phyloP scores from a whole-genome alignment of 495 filamentous ascomycete genomes.

The Trichoderma reesei region DNA sequence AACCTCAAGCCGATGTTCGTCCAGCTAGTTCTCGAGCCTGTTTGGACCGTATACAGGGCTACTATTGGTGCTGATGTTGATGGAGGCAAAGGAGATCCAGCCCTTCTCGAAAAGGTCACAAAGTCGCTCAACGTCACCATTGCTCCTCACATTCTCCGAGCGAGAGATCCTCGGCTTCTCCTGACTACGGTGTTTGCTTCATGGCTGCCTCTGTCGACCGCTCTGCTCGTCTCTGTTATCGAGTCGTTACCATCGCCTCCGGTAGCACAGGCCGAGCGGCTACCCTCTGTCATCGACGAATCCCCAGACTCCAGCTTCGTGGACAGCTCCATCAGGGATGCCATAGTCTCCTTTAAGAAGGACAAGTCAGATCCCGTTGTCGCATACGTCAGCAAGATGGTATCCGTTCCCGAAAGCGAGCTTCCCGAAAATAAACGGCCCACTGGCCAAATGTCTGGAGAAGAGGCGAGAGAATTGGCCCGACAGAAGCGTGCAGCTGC shows the following conservation, averaged over 20 bases:
- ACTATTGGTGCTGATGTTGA: constrained; percentile 72
- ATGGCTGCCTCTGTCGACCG: constrained; percentile 92
- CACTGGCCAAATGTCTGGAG: constrained; percentile 63
- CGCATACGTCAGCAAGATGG: constrained; percentile 97
- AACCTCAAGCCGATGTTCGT: constrained; percentile 95
- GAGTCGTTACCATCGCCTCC: constrained; percentile 86
- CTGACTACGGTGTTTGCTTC: constrained; percentile 76
- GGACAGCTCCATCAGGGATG: constrained; percentile 55
- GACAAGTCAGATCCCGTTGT: constrained; percentile 64
- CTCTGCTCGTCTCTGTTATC: constrained; percentile 81
- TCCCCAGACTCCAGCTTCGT: constrained; percentile 70
- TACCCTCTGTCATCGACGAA: constrained; percentile 68
- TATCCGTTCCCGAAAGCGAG: constrained; percentile 85
- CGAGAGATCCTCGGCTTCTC: constrained; percentile 71
- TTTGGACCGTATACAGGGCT: constrained; percentile 95
- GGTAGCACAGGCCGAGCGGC: constrained; percentile 68
- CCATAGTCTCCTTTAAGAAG: constrained; percentile 72
- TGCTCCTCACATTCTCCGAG: constrained; percentile 72
- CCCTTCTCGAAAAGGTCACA: constrained; percentile 83
- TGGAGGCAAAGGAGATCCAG: constrained; percentile 74
- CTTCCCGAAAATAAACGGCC: constrained; percentile 70
- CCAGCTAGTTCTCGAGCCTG: constrained; percentile 87
- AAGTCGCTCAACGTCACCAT: constrained; percentile 81
- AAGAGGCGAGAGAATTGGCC: constrained; percentile 80
- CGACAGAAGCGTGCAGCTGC: constrained; percentile 85